Conservation (phyloP, 768 basidiomycete species). For the Lentinus tigrinus region DNA sequence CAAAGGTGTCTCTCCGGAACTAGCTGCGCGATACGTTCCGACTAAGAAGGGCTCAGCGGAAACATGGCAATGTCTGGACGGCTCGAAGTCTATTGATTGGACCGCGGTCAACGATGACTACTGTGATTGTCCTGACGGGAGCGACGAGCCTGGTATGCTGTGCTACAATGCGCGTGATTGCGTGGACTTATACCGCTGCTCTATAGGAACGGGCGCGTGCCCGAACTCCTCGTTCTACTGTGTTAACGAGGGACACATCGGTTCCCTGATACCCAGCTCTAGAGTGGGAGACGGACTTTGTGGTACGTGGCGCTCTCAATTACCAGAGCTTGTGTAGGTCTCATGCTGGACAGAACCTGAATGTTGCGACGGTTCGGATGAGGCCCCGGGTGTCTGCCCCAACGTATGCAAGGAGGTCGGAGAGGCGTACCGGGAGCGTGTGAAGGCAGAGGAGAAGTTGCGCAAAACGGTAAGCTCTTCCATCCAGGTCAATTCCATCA, state of each 20-base stretch:
- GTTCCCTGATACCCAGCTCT: slow-evolving; percentile 72
- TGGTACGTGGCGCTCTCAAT: slow-evolving; percentile 48
- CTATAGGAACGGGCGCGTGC: slow-evolving; percentile 81
- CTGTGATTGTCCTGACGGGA: slow-evolving; percentile 94
- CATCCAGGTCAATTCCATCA: neutral
- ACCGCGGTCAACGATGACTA: slow-evolving; percentile 88
- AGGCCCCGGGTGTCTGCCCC: slow-evolving; percentile 74
- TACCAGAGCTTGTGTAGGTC: neutral
- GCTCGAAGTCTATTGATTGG: slow-evolving; percentile 76
- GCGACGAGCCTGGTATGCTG: slow-evolving; percentile 82
- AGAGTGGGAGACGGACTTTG: slow-evolving; percentile 92
- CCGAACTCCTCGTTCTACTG: slow-evolving; percentile 78
- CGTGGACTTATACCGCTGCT: slow-evolving; percentile 9
- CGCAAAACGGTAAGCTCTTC: slow-evolving; percentile 65
- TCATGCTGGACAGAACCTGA: slow-evolving; percentile 60
- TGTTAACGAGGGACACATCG: slow-evolving; percentile 84
- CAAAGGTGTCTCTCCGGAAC: slow-evolving; percentile 55
- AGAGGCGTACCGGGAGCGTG: slow-evolving; percentile 60
- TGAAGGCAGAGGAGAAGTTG: slow-evolving; percentile 74
- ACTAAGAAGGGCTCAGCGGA: slow-evolving; percentile 39
- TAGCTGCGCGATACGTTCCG: slow-evolving; percentile 57
- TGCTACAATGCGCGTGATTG: neutral
- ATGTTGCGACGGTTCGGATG: slow-evolving; percentile 97
- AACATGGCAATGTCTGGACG: slow-evolving; percentile 80
- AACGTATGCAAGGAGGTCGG: slow-evolving; percentile 80